A percentile compares a stretch with the other conserved stretches of the same genome.
Conservation (phyloP, 768 basidiomycete species). For the Leccinum aurantiacum region DNA sequence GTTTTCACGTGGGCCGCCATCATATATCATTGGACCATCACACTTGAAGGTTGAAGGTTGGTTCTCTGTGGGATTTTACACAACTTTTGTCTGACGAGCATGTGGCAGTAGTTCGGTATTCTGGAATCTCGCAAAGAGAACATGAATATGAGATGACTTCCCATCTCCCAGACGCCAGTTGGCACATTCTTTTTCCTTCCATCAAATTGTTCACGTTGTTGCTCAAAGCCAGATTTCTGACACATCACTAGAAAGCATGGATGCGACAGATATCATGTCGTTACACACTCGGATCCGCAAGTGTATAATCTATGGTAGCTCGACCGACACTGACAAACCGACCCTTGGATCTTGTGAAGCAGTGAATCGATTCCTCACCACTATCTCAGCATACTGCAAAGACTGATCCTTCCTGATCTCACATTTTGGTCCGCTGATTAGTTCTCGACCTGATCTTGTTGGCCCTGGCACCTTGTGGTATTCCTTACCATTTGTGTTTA, state of each 20-base stretch:
- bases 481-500: background rate
- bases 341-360: background rate
- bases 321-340: background rate
- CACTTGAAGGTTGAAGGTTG: too few relatives aligned
- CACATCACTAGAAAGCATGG: background rate
- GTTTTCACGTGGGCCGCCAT: too few relatives aligned
- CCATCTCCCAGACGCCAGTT: too few relatives aligned
- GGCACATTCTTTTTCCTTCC: too few relatives aligned
- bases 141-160: too few relatives aligned
- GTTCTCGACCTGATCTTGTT: background rate
- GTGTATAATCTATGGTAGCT: background rate
- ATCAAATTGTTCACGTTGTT: background rate
- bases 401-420: constrained; percentile 17
- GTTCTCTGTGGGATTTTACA: too few relatives aligned
- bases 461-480: constrained; percentile 7
- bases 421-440: constrained; percentile 8
- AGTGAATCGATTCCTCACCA: background rate
- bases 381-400: constrained; percentile 6
- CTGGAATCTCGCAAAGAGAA: too few relatives aligned
- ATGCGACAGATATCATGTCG: background rate
- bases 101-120: too few relatives aligned
- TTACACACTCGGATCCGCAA: background rate
- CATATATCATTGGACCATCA: too few relatives aligned
- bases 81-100: too few relatives aligned
- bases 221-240: background rate